phyloP scores from a whole-genome alignment of 352 stramenopile genomes.

The Phytopythium boreale region DNA sequence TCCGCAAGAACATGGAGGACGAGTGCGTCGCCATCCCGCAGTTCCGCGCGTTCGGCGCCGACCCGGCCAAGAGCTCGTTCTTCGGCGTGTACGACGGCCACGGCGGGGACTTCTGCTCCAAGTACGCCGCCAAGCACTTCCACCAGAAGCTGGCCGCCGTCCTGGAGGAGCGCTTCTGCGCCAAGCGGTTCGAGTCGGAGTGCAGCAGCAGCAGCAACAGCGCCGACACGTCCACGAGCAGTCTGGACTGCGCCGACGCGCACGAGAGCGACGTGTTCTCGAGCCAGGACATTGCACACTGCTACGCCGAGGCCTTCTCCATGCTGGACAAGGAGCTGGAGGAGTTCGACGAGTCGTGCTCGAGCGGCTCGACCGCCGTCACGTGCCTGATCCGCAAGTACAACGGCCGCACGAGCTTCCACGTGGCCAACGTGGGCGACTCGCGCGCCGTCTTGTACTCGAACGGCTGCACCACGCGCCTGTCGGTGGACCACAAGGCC shows the following conservation, averaged over 20 bases:
- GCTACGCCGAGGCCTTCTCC: constrained; percentile 59
- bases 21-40: constrained; percentile 74
- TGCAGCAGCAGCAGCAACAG: constrained; percentile 41
- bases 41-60: constrained; percentile 52
- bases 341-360: constrained; percentile 60
- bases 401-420: constrained; percentile 55
- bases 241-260: constrained; percentile 27
- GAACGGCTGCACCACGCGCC: constrained; percentile 39
- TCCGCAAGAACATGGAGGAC: constrained; percentile 83
- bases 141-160: constrained; percentile 47
- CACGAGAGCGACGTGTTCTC: constrained; percentile 42
- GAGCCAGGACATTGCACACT: constrained; percentile 54
- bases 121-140: constrained; percentile 73
- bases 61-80: constrained; percentile 68
- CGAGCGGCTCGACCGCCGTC: constrained; percentile 72
- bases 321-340: constrained; percentile 62
- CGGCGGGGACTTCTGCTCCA: constrained; percentile 73
- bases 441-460: constrained; percentile 70
- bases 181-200: constrained; percentile 30
- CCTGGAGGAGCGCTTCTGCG: constrained; percentile 37
- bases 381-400: constrained; percentile 64
- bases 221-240: constrained; percentile 46
- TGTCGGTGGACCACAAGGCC: constrained; percentile 77
- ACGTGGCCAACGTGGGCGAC: constrained; percentile 79
- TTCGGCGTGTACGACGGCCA: constrained; percentile 86